These are phyloP conservation scores for Pestalotiopsis fici DNA, from an alignment of 2,329 filamentous ascomycete genomes.

Conservation along the genomic window DNA sequence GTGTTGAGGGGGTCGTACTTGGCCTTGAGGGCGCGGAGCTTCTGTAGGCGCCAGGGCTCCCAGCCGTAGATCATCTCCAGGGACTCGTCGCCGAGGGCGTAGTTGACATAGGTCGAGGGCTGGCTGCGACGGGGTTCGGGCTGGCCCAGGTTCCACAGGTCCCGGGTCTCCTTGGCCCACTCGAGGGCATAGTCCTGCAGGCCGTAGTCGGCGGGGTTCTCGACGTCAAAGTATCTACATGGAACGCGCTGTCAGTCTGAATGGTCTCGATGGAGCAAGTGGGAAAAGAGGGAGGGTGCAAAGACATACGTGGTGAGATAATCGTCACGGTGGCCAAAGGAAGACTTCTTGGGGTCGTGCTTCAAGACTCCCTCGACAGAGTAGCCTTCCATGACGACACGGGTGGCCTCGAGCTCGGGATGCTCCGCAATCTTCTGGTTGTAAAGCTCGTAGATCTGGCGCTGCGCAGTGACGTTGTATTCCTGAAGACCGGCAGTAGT, in stretches of 20 bases:
- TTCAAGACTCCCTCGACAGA: constrained; percentile 40
- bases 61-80: constrained; percentile 6
- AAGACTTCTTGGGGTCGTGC: neutral
- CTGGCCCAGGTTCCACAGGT: too few relatives aligned
- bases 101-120: constrained; percentile 9
- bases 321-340: too few relatives aligned
- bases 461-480: neutral
- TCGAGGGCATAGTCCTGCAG: too few relatives aligned
- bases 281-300: too few relatives aligned
- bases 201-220: too few relatives aligned
- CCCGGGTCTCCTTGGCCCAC: too few relatives aligned
- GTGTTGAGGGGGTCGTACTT: constrained; percentile 7
- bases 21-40: constrained; percentile 1
- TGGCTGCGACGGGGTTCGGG: too few relatives aligned
- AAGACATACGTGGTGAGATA: too few relatives aligned
- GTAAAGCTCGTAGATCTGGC: constrained; percentile 31
- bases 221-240: too few relatives aligned
- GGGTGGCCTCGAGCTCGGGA: constrained; percentile 34
- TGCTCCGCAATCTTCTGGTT: constrained; percentile 30
- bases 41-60: constrained; percentile 7
- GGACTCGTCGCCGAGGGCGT: constrained; percentile 6
- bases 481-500: too few relatives aligned
- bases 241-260: too few relatives aligned
- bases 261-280: too few relatives aligned
- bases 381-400: constrained; percentile 61